These are phyloP conservation scores for Didymella sp. DNA, from an alignment of 2,329 filamentous ascomycete genomes.

Conservation along the genomic window DNA sequence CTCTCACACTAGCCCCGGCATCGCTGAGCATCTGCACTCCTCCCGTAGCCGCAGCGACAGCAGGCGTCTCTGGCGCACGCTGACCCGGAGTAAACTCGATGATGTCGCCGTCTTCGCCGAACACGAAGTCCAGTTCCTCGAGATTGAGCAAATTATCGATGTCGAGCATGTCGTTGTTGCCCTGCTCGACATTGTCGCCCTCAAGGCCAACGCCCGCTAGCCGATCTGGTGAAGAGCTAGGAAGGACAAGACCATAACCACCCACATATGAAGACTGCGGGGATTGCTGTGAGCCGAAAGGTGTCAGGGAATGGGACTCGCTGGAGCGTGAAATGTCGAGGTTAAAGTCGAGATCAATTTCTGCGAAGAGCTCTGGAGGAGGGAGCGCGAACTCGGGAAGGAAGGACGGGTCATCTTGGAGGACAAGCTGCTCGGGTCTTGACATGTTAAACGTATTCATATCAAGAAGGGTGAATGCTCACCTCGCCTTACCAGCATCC, in stretches of 20 bases:
- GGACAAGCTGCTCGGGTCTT: conserved; percentile 76
- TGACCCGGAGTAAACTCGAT: conserved; percentile 52
- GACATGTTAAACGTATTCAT: conserved; percentile 14
- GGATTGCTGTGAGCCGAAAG: conserved; percentile 40
- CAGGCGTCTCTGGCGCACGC: conserved; percentile 16
- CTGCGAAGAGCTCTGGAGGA: conserved; percentile 61
- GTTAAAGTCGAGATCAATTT: conserved; percentile 50
- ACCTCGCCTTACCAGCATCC: conserved; percentile 76
- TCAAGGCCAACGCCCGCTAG: conserved; percentile 51
- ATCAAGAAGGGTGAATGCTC: conserved; percentile 32
- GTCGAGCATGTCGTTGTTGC: conserved; percentile 36
- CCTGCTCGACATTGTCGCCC: conserved; percentile 52
- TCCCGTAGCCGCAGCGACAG: conserved; percentile 24
- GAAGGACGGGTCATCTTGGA: conserved; percentile 85
- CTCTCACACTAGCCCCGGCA: conserved; percentile 49
- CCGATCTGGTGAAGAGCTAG: conserved; percentile 55
- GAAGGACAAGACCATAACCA: conserved; percentile 53
- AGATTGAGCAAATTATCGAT: conserved; percentile 54
- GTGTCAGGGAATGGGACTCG: conserved; percentile 50
- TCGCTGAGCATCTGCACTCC: conserved; percentile 31
- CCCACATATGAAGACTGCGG: conserved; percentile 28
- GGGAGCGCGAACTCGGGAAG: conserved; percentile 70
- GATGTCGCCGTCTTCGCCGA: conserved; percentile 68
- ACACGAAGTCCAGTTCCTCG: conserved; percentile 63
- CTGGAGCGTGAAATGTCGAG: conserved; percentile 44